These are phyloP conservation scores for Heterobasidion annosum DNA, from an alignment of 1,284 basidiomycete species.

Conservation along the genomic window DNA sequence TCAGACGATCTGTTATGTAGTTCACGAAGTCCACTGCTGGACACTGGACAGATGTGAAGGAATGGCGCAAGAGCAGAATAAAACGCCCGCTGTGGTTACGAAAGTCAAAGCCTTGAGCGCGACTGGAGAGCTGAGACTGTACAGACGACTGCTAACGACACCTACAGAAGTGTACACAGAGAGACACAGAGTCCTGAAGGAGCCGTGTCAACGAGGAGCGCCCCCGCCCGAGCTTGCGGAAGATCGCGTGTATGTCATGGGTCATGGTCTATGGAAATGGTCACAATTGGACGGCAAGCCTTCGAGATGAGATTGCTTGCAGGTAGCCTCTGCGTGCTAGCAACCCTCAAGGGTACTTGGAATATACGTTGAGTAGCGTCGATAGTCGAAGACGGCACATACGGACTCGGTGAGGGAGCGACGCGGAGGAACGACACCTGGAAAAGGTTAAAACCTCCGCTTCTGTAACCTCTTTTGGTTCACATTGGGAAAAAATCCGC, in stretches of 20 bases:
- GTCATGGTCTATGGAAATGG: neutral
- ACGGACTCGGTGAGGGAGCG: no score
- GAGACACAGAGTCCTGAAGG: neutral
- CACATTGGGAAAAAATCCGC: no score
- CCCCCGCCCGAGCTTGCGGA: neutral
- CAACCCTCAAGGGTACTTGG: neutral
- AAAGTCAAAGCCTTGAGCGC: neutral
- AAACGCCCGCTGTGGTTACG: neutral
- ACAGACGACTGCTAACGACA: neutral
- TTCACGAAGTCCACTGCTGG: neutral
- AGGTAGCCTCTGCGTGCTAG: neutral
- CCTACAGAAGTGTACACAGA: neutral
- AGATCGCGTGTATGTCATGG: neutral
- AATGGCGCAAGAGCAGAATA: neutral
- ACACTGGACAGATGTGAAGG: neutral
- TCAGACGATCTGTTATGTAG: neutral
- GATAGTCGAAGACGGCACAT: neutral
- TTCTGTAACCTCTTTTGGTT: no score
- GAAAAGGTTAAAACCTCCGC: no score
- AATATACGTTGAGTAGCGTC: neutral
- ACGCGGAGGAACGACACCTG: no score
- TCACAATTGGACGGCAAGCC: neutral
- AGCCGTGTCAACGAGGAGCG: neutral
- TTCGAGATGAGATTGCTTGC: neutral
- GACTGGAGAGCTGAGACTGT: neutral